Conservation (phyloP, 2,329 filamentous ascomycete species). For the Tolypocladium capitatum region DNA sequence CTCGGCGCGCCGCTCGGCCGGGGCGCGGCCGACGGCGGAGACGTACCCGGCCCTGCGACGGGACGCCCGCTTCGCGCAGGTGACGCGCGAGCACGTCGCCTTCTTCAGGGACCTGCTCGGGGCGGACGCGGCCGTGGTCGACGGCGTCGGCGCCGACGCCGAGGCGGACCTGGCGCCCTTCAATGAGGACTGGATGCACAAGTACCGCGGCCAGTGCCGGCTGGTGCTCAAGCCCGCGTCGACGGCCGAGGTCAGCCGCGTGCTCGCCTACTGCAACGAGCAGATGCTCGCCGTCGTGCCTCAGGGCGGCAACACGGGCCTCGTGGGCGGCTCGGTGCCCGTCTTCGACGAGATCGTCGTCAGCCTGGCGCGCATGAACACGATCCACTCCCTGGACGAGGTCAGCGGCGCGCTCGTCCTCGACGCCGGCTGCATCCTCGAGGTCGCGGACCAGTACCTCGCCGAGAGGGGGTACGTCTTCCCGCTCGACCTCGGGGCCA, state of each 20-base stretch:
- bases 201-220: conserved; percentile 82
- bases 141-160: conserved; percentile 59
- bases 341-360: conserved; percentile 98
- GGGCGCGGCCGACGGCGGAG: conserved; percentile 64
- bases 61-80: conserved; percentile 57
- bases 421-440: conserved; percentile 83
- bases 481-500: conserved; percentile 91
- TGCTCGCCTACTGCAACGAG: conserved; percentile 91
- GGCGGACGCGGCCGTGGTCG: conserved; percentile 65
- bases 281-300: conserved; percentile 86
- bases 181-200: conserved; percentile 98
- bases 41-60: conserved; percentile 75
- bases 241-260: conserved; percentile 79
- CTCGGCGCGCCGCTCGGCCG: conserved; percentile 5
- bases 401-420: conserved; percentile 82
- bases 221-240: conserved; percentile 76
- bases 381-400: conserved; percentile 82
- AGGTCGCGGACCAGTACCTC: conserved; percentile 75
- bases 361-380: conserved; percentile 80
- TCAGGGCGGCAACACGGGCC: conserved; percentile 90
- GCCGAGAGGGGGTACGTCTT: conserved; percentile 79
- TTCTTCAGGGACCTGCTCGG: conserved; percentile 76
- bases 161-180: conserved; percentile 77
- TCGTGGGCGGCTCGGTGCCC: conserved; percentile 89
- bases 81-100: conserved; percentile 68